Evolutionary conservation across 2,329 filamentous ascomycete species (phyloP), one percentile per base, ranked within the genome.

Genomic region (Arthrinium phaeospermum): DNA sequence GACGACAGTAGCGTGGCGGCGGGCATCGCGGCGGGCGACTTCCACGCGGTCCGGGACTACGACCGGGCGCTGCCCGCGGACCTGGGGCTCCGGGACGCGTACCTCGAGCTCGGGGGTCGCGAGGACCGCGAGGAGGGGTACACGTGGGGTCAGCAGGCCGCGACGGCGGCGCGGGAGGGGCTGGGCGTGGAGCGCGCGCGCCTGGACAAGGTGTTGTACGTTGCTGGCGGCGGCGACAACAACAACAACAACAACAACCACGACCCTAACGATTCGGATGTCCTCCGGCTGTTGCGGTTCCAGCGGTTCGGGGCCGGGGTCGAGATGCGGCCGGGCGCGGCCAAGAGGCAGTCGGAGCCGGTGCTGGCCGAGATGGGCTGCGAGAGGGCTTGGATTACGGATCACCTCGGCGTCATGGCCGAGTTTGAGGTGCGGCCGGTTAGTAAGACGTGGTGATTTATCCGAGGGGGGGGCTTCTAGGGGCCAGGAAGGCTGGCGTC

Each of bases 131-230:
- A 85, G 0, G 81, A 84, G 4, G 87, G 85, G 0, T 86, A 85
- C 74, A 90, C 88, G 0, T 90, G 88, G 88, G 88, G 88, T 0
- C 85, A 88, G 74, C 88, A 89, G 80, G 83, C 83, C 8, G 75
- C 82, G 2, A 37, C 81, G 6, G 77, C 49, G 49, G 74, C 82
- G 74, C 80, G 83, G 68, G 75, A 82, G n/a, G n/a, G n/a, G n/a
- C n/a, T n/a, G n/a, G n/a, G n/a, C n/a, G n/a, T n/a, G n/a, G n/a
- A n/a, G n/a, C n/a, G 44, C 78, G 75, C 80, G 71, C 80, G 88
- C 7, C 88, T 89, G 87, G 88, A 89, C 71, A 89, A 81, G 78
- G 82, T 37, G 6, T 37, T 89, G 19, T 81, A 85, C 46, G 86
- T 82, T 73, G 6, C 53, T 30, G 64, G 13, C 45, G 3, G 80